These are phyloP conservation scores for Effrenium voratum DNA, from an alignment of 73 alveolate genomes.

Conservation along the genomic window DNA sequence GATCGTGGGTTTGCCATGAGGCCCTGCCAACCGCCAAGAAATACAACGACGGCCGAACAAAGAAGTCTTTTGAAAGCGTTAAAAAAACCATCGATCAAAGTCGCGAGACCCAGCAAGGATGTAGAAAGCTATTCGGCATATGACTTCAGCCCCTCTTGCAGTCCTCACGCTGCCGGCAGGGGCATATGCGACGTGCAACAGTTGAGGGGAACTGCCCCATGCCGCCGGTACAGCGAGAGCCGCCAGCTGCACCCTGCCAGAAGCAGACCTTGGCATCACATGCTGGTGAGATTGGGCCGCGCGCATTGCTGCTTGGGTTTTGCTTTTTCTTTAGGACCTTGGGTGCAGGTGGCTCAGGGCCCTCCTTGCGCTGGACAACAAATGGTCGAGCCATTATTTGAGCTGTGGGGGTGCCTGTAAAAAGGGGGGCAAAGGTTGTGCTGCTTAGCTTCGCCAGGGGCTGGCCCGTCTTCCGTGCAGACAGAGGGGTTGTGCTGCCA, in stretches of 20 bases:
- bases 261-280: constrained; percentile 10
- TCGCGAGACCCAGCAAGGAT: no score
- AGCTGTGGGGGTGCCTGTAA: no score
- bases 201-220: constrained; percentile 91
- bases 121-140: no score
- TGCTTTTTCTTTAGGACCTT: no score
- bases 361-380: no score
- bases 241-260: constrained; percentile 65
- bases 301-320: no score
- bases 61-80: not conserved
- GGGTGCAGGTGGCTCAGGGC: no score
- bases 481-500: constrained; percentile 87
- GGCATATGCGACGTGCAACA: constrained; percentile 79
- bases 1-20: no score
- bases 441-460: constrained; percentile 63
- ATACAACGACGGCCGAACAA: not conserved
- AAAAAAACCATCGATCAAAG: no score
- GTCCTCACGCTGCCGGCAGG: constrained; percentile 74
- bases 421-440: not conserved
- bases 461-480: constrained; percentile 93
- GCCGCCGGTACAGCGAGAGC: constrained; percentile 73
- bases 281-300: not conserved
- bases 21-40: not conserved
- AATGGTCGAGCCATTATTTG: no score
- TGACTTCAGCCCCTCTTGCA: not conserved